Evolutionary conservation across 345 rosid species (phyloP), one percentile per base, ranked within the genome.

Genomic region (Carallia pectinifolia): DNA sequence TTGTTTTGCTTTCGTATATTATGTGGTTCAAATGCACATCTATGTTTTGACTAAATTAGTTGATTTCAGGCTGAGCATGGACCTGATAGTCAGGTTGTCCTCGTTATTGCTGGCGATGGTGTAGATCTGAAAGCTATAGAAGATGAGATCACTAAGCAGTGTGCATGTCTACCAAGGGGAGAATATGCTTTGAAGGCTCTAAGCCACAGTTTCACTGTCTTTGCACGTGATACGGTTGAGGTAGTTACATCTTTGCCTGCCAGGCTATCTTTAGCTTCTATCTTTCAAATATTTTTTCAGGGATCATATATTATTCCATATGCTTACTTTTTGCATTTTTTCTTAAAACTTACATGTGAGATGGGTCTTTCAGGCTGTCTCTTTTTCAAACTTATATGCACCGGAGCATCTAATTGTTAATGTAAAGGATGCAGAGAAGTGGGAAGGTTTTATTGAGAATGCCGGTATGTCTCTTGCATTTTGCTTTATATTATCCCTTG

Each of bases 1-100:
- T 10, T 47, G 34, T 19, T 4, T 48, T 5, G 65, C 60, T 50
- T 61, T 47, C 53, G 7, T 58, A 48, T 12, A 29, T 33, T 16
- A 23, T 53, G 17, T 53, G 13, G 10, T 53, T 64, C 56, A 18
- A 67, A 27, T 9, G 9, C 48, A 27, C 27, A 30, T 76, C 56
- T 44, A 61, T 62, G 53, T 31, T 44, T 18, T 30, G 15, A 15
- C 40, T 3, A 44, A 19, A 5, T 52, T 47, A n/a, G 53, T 72
- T 72, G 63, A 33, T 76, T 75, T 68, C 85, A 90, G 99, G 99
- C 97, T 48, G 99, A 95, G 80, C 97, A 90, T 78, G 98, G 98
- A 62, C 97, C 97, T 60, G 97, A 94, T 81, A 91, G 97, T 78
- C 97, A 90, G 77, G 97, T 91, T 79, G 96, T 94, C 76, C 95